Base-by-base conservation (phyloP, 129 eudicot genomes). In the Escallonia rubra region DNA sequence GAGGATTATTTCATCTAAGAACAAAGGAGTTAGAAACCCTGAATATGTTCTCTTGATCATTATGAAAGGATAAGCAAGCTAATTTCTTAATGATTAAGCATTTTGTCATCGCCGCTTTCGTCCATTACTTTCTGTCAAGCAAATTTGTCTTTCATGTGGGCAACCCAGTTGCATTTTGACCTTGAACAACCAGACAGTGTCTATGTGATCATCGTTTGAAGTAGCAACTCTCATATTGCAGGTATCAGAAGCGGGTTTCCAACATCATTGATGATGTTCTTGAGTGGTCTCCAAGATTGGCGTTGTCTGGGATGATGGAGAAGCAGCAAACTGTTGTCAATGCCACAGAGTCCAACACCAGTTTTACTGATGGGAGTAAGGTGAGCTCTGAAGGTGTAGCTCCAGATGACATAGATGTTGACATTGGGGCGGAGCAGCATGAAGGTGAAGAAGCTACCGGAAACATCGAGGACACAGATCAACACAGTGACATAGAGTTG, bases 261-360 rank as follows among this genome's bases (percentile, higher is more conserved):
- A 93, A 93, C 80, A 93, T 93, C 44, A 93, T 93, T n/a, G 98
- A 93, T 43, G 98, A 93, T 72, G 98, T 93, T 65, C 91, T 93
- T 15, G 98, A 93, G 79, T 93, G 98, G 98, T 79, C 81, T 48
- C 98, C 98, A 6, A 82, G 89, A 59, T 63, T 89, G 78, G 98
- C 98, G 9, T 80, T 93, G 81, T 93, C 98, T 2, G 96, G 96
- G 63, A 89, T 93, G 91, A 93, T 93, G 98, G 96, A 89, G 62
- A 86, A 90, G 71, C 88, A 76, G 76, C 82, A 82, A 7, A 72
- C 81, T 5, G 85, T 59, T 44, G 81, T 71, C 34, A 92, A 92
- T 56, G 89, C 53, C 7, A 88, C 96, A 3, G 95, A 80, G 6
- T 34, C 91, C 12, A 71, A 55, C 48, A 69, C 71, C 72, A 80